phyloP scores from a whole-genome alignment of 2,329 filamentous ascomycete species.

The Monilinia fructicola region DNA sequence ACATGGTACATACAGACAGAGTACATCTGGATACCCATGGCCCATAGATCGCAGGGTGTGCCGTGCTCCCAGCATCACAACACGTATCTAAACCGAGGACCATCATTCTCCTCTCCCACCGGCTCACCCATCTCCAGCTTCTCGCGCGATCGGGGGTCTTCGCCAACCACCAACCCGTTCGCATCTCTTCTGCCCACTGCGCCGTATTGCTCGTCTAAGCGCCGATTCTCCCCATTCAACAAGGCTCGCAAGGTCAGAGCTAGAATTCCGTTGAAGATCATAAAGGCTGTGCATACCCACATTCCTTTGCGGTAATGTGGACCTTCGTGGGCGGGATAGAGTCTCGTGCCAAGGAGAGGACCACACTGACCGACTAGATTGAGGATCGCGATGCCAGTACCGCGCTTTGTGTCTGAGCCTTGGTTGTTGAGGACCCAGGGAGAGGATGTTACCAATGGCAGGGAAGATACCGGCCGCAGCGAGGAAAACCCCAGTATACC shows the following conservation, averaged over 20 bases:
- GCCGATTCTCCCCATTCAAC: conserved; percentile 59
- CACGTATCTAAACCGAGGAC: conserved; percentile 35
- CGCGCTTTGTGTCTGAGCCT: conserved; percentile 65
- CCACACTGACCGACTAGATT: conserved; percentile 67
- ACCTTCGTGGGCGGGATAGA: conserved; percentile 55
- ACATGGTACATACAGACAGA: too few relatives aligned
- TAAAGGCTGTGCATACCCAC: conserved; percentile 60
- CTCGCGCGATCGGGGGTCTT: neutral
- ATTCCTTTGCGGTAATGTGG: conserved; percentile 55
- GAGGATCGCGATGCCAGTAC: conserved; percentile 63
- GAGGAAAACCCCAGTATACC: conserved; percentile 51
- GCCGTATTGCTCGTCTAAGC: conserved; percentile 50
- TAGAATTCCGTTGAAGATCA: conserved; percentile 57
- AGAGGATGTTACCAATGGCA: conserved; percentile 66
- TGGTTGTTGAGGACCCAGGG: conserved; percentile 72
- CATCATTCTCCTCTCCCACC: conserved; percentile 35
- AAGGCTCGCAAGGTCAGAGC: conserved; percentile 54
- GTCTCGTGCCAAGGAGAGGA: conserved; percentile 60
- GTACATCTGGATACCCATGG: too few relatives aligned
- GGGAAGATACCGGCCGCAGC: conserved; percentile 65
- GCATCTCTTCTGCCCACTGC: conserved; percentile 23
- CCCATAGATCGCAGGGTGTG: too few relatives aligned
- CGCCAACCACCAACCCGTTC: conserved; percentile 10
- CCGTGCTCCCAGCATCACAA: conserved; percentile 21
- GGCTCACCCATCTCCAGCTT: neutral